A percentile compares a stretch with the other conserved stretches of the same genome.
Conservation (phyloP, 2,329 filamentous ascomycete species). For the Claviceps sp. region DNA sequence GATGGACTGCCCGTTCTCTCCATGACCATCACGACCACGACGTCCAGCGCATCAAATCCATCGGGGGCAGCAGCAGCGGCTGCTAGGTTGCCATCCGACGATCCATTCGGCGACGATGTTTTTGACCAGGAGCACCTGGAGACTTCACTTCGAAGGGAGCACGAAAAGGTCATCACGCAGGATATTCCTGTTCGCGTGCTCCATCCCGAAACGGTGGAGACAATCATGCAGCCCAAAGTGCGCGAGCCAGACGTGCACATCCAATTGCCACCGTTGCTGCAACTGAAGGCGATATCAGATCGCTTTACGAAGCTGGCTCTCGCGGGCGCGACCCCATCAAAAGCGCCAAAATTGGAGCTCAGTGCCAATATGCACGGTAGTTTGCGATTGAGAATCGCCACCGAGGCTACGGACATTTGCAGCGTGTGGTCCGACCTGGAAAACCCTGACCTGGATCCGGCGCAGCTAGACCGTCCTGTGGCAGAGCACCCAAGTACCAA, state of each 20-base stretch:
- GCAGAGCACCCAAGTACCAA: conserved; percentile 70
- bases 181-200: conserved; percentile 92
- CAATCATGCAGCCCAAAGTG: conserved; percentile 83
- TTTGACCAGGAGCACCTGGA: conserved; percentile 39
- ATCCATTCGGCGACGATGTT: conserved; percentile 27
- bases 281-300: conserved; percentile 88
- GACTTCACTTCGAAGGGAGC: conserved; percentile 49
- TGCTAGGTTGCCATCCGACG: conserved; percentile 19
- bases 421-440: conserved; percentile 75
- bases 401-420: conserved; percentile 72
- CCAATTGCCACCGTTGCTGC: conserved; percentile 70
- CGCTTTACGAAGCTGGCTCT: conserved; percentile 80
- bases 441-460: conserved; percentile 77
- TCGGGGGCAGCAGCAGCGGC: conserved; percentile 8
- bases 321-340: conserved; percentile 25
- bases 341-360: conserved; percentile 61
- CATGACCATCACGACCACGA: conserved; percentile 75
- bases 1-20: conserved; percentile 75
- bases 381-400: conserved; percentile 64
- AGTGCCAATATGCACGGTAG: conserved; percentile 91
- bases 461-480: conserved; percentile 56
- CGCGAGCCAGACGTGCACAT: conserved; percentile 92
- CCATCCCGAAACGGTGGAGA: conserved; percentile 69
- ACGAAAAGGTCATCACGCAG: conserved; percentile 87
- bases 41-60: conserved; percentile 28